These are phyloP conservation scores for Fusarium nygamai DNA, from an alignment of 2,329 filamentous ascomycete species.

Conservation along the genomic window DNA sequence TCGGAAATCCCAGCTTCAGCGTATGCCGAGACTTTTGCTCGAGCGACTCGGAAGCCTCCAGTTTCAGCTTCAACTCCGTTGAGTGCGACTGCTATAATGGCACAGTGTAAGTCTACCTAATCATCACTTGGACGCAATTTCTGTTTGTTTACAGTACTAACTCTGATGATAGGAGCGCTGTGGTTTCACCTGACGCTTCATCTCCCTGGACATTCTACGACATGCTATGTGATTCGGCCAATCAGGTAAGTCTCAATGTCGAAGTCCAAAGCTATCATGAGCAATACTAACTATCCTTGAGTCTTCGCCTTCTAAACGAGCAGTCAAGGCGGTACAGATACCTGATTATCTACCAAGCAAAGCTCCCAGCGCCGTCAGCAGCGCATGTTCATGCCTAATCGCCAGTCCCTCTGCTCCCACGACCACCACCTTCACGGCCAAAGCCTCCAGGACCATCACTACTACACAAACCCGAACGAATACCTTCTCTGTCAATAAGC, in stretches of 20 bases:
- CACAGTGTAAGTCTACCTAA: neutral
- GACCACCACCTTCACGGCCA: neutral
- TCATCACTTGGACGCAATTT: accelerated
- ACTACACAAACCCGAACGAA: neutral
- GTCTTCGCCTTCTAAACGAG: neutral
- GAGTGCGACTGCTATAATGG: neutral
- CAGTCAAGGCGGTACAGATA: neutral
- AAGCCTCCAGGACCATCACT: neutral
- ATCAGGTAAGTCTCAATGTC: neutral
- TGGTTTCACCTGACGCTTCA: neutral
- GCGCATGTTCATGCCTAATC: neutral
- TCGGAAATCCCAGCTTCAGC: neutral
- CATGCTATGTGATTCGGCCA: neutral
- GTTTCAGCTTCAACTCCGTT: neutral
- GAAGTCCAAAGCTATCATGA: accelerated
- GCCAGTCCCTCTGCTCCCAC: neutral
- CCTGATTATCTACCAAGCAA: neutral
- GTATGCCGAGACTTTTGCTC: neutral
- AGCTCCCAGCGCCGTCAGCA: neutral
- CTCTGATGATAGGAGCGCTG: neutral
- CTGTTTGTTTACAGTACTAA: neutral
- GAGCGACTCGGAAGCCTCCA: neutral
- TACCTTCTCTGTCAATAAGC: neutral
- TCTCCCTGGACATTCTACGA: neutral
- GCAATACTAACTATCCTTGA: neutral